phyloP scores from a whole-genome alignment of 75 land plant species.

The Cunninghamia lanceolata region DNA sequence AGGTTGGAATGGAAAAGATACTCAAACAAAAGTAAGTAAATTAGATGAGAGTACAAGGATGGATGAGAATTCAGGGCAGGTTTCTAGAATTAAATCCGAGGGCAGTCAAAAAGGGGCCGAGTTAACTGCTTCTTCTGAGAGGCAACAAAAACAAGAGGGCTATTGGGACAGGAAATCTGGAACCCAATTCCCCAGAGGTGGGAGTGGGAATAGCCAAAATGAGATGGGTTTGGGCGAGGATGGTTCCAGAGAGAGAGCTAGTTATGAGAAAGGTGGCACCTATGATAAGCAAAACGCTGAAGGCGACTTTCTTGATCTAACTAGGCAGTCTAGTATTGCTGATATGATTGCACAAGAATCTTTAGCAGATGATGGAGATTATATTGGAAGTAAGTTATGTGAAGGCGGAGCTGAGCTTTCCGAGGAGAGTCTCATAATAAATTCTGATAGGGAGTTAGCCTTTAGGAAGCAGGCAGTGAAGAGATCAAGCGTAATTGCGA shows the following conservation, averaged over 20 bases:
- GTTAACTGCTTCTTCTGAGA: background rate
- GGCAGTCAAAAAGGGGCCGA: background rate
- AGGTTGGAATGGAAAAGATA: background rate
- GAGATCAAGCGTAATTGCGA: slow-evolving; percentile 73
- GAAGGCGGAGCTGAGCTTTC: background rate
- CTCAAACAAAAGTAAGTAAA: background rate
- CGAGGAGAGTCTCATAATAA: background rate
- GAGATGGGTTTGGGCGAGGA: background rate
- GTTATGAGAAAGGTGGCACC: background rate
- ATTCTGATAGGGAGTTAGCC: background rate
- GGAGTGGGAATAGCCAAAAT: background rate
- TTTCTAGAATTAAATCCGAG: background rate
- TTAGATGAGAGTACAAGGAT: background rate
- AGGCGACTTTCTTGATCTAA: slow-evolving; percentile 7
- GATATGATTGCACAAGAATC: background rate
- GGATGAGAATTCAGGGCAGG: background rate
- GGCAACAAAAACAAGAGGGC: too few species aligned
- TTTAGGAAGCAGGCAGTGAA: slow-evolving; percentile 35
- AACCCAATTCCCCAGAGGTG: background rate
- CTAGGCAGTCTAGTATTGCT: background rate
- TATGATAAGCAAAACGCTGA: background rate
- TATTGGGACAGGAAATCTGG: background rate
- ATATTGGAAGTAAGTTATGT: too few species aligned
- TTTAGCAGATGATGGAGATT: background rate
- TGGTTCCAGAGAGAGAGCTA: background rate